These are phyloP conservation scores for Cladosporium phlei DNA, from an alignment of 2,329 filamentous ascomycete genomes.

Conservation along the genomic window DNA sequence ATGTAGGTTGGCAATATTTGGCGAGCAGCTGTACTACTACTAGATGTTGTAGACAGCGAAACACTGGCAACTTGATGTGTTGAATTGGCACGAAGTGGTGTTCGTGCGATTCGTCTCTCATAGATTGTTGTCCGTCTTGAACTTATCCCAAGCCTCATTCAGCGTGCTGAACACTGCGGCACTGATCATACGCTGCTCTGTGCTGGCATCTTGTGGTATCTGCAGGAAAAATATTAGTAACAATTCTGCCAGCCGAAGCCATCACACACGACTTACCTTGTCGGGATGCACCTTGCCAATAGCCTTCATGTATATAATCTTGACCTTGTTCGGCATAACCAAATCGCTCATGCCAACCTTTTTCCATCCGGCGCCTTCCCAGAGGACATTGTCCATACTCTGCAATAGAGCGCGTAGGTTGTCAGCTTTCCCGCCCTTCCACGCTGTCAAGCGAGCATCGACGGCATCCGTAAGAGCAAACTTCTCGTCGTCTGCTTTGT, in stretches of 20 bases:
- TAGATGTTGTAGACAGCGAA: no score
- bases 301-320: constrained; percentile 98
- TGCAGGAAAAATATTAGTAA: constrained; percentile 24
- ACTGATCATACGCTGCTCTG: constrained; percentile 63
- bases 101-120: no score
- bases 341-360: constrained; percentile 92
- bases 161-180: constrained; percentile 60
- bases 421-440: constrained; percentile 88
- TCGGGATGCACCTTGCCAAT: constrained; percentile 98
- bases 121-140: constrained; percentile 58
- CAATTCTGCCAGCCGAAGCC: no score
- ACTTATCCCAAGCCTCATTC: constrained; percentile 66
- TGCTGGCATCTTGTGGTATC: constrained; percentile 61
- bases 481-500: constrained; percentile 85
- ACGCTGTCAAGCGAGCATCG: constrained; percentile 70
- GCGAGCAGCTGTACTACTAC: no score
- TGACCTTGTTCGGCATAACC: constrained; percentile 89
- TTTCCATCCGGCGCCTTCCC: constrained; percentile 92
- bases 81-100: no score
- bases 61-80: no score
- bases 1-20: no score
- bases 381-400: constrained; percentile 82
- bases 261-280: constrained; percentile 65
- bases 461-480: constrained; percentile 83
- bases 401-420: constrained; percentile 84